Percentiles rank a stretch among this genome's conserved stretches.
phyloP scores from a whole-genome alignment of 2,329 filamentous ascomycete genomes.

The Colletotrichum costaricense region DNA sequence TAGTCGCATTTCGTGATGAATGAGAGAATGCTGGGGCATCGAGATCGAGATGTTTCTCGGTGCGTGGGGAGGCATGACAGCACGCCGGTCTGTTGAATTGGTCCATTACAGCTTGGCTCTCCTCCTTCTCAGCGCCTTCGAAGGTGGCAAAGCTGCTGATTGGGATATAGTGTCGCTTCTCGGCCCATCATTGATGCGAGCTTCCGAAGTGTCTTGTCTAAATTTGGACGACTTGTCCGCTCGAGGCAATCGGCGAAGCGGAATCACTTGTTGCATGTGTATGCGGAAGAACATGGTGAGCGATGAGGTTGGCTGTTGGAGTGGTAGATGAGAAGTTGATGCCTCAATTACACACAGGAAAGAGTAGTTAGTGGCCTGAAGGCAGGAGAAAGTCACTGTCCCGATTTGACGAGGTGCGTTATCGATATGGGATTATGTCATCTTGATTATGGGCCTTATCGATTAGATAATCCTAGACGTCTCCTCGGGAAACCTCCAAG shows the following conservation, averaged over 20 bases:
- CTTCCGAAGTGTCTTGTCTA: background rate
- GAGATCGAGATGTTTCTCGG: background rate
- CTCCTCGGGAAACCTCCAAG: background rate
- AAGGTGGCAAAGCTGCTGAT: background rate
- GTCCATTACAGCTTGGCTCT: background rate
- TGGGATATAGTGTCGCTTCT: background rate
- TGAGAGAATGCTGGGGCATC: background rate
- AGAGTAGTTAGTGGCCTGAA: too few relatives aligned
- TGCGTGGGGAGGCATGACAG: background rate
- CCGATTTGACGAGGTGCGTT: background rate
- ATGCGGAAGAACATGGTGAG: background rate
- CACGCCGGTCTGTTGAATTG: background rate
- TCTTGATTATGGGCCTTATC: background rate
- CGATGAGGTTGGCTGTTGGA: background rate
- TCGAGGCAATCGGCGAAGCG: background rate
- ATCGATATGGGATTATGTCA: background rate
- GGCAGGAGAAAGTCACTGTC: background rate
- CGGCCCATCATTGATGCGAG: background rate
- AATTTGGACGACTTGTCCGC: too few relatives aligned
- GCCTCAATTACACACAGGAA: background rate
- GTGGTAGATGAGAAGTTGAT: background rate
- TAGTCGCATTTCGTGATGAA: background rate
- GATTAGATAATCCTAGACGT: background rate
- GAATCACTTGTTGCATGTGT: background rate
- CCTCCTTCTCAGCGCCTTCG: background rate